phyloP scores from a whole-genome alignment of 495 filamentous ascomycete genomes.

The Lophiostoma macrostomum region DNA sequence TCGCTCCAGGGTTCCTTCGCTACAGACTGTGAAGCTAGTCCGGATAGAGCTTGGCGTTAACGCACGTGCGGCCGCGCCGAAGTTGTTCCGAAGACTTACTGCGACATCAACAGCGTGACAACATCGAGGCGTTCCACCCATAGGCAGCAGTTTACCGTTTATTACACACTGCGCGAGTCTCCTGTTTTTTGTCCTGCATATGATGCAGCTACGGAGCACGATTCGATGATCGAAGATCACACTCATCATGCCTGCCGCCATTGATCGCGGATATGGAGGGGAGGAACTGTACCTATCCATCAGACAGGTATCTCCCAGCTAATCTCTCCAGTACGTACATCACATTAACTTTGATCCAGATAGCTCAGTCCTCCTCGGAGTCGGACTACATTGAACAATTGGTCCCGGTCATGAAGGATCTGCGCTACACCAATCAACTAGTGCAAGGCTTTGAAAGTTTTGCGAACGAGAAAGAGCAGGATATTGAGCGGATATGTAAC shows the following conservation, averaged over 20 bases:
- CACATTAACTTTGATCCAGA: conserved; percentile 50
- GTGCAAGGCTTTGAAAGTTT: conserved; percentile 75
- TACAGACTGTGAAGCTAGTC: background rate
- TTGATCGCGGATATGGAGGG: conserved; percentile 36
- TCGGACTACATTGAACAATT: conserved; percentile 92
- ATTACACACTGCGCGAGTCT: background rate
- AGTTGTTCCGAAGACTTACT: no score
- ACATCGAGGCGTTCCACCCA: background rate
- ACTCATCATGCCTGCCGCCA: conserved; percentile 29
- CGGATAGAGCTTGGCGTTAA: background rate
- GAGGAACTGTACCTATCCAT: conserved; percentile 41
- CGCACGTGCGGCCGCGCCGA: no score
- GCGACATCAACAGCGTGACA: background rate
- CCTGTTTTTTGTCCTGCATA: no score
- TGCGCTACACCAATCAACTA: conserved; percentile 72
- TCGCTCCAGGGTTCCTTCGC: no score
- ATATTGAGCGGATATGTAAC: conserved; percentile 93
- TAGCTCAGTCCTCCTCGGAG: conserved; percentile 87
- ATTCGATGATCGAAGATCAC: no score
- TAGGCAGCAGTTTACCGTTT: background rate
- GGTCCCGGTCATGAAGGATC: conserved; percentile 88
- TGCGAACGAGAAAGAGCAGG: conserved; percentile 77
- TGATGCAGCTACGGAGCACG: no score
- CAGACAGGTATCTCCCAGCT: conserved; percentile 38
- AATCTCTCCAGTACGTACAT: background rate